Evolutionary conservation across 139 green algal species (phyloP).

Genomic region (Klebsormidium nitens): DNA sequence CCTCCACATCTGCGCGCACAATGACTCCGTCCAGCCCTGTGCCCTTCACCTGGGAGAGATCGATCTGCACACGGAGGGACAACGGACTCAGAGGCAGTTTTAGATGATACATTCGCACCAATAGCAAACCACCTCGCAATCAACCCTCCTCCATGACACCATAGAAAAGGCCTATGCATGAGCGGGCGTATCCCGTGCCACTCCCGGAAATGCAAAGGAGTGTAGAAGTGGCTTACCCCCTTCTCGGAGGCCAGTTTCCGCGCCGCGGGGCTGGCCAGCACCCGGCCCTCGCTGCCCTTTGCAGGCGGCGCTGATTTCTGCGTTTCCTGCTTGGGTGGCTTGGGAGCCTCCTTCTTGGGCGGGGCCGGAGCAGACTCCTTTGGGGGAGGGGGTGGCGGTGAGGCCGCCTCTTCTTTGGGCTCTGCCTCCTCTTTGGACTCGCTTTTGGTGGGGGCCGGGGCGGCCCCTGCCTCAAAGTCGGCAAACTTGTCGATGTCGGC

Average conservation of each 20-base stretch:
- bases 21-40: slow-evolving; percentile 43
- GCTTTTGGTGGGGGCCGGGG: slow-evolving; percentile 1
- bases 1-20: slow-evolving; percentile 42
- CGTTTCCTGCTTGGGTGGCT: too few relatives aligned
- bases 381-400: slow-evolving; percentile 24
- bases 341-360: slow-evolving; percentile 21
- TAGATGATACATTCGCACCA: too few relatives aligned
- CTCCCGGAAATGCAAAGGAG: neutral
- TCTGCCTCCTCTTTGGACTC: neutral
- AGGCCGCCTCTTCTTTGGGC: slow-evolving; percentile 10
- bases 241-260: slow-evolving; percentile 38
- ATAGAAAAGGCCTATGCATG: neutral
- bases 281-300: slow-evolving; percentile 25
- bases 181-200: neutral
- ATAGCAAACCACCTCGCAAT: neutral
- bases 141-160: neutral
- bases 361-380: slow-evolving; percentile 1
- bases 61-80: slow-evolving; percentile 23
- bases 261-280: slow-evolving; percentile 46
- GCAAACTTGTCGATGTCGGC: slow-evolving; percentile 48
- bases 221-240: slow-evolving; percentile 15
- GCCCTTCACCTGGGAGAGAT: slow-evolving; percentile 29
- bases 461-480: slow-evolving; percentile 10
- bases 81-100: neutral
- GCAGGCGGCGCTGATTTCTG: too few relatives aligned